Percentiles rank a stretch among this genome's conserved stretches.
Evolutionary conservation across 2,329 filamentous ascomycete species (phyloP).

Genomic region (Tolypocladium capitatum): DNA sequence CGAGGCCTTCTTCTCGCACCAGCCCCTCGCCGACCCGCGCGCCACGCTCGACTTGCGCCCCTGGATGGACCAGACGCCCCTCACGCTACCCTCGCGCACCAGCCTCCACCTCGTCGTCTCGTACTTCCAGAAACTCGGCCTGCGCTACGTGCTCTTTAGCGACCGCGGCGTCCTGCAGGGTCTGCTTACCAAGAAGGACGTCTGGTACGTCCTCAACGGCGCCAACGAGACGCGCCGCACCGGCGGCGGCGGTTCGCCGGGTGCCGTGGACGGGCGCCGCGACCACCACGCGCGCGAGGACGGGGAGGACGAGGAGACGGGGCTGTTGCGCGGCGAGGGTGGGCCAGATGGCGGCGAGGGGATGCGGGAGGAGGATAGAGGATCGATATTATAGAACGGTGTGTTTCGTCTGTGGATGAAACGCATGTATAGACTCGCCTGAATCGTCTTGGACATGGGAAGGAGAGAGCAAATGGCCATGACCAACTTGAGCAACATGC

Average conservation of each 20-base stretch:
- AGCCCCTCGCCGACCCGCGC: slow-evolving; percentile 64
- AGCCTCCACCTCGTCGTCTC: slow-evolving; percentile 73
- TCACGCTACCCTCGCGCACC: slow-evolving; percentile 68
- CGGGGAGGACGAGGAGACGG: slow-evolving; percentile 26
- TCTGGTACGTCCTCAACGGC: slow-evolving; percentile 84
- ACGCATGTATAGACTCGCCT: not conserved
- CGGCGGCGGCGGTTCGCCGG: not conserved
- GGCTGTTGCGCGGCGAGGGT: slow-evolving; percentile 24
- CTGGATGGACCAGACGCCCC: slow-evolving; percentile 98
- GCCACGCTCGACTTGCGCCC: slow-evolving; percentile 76
- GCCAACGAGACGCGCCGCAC: slow-evolving; percentile 47
- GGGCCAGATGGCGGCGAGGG: slow-evolving; percentile 17
- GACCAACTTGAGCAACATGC: not conserved
- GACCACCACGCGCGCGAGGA: slow-evolving; percentile 25
- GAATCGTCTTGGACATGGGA: not conserved
- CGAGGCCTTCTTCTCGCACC: slow-evolving; percentile 73
- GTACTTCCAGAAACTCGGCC: slow-evolving; percentile 89
- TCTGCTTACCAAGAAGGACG: slow-evolving; percentile 90
- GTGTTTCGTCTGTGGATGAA: not conserved
- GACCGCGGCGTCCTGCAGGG: slow-evolving; percentile 74
- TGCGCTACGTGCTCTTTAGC: slow-evolving; percentile 80
- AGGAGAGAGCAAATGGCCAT: not conserved
- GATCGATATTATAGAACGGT: slow-evolving; percentile 13
- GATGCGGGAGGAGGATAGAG: slow-evolving; percentile 4
- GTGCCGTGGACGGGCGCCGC: slow-evolving; percentile 13